Evolutionary conservation across 495 filamentous ascomycete genomes (phyloP), one percentile per base, ranked within the genome.

Genomic region (Trypethelium eluteriae): DNA sequence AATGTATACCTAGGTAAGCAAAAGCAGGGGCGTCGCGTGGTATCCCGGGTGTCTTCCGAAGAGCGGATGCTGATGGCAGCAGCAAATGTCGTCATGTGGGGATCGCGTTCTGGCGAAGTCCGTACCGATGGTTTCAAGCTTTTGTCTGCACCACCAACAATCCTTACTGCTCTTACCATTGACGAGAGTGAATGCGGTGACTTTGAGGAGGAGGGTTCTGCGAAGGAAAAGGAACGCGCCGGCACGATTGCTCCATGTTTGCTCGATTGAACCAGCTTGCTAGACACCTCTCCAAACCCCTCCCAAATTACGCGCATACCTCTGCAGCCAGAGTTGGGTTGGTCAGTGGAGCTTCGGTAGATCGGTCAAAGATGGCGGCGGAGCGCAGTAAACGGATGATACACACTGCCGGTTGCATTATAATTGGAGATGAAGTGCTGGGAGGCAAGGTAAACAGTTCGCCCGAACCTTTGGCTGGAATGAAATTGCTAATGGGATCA

Each of bases 361-460:
- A 69, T 67, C 68, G 65, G 70, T 67, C 78, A 67, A 72, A 75
- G 36, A 75, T 81, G 66, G 79, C 79, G 14, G 74, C 79, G 38
- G 81, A 85, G 68, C 74, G 79, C n/a, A 77, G 81, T 66, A 80
- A 80, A 62, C 83, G 82, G 70, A 81, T 80, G 62, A 94, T 96
- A 67, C 86, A 92, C 73, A 97, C 93, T 62, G 94, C 94, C 38
- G 94, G 90, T 66, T 96, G 92, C 74, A 79, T 98, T 59, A 92
- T 98, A 69, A 98, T 98, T 70, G 94, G 94, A 32, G 93, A 98
- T 77, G 94, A 98, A 74, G 90, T 98, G 3, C 82, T 98, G 2
- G 91, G 91, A n/a, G 94, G 94, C 68, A 98, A 98, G 88, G 93
- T 90, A 73, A 32, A n/a, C 64, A 56, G 79, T 73, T 36, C 18